Evolutionary conservation across 73 alveolate species (phyloP).

Genomic region (Symbiodinium natans): DNA sequence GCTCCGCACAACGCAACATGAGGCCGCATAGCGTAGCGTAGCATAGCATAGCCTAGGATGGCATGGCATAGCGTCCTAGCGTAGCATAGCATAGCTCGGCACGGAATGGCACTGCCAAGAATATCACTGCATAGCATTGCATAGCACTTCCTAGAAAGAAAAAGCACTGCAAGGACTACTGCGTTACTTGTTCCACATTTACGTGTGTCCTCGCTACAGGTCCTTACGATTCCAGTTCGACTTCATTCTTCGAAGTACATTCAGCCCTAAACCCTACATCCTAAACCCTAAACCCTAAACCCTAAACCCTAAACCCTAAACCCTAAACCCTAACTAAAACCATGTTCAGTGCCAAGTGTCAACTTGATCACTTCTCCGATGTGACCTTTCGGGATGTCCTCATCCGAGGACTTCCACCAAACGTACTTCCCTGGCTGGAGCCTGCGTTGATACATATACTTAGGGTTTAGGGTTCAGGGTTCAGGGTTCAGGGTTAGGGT

Average conservation of each 20-base stretch:
- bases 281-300: too few relatives aligned
- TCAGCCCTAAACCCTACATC: too few relatives aligned
- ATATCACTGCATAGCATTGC: too few relatives aligned
- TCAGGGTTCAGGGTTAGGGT: too few relatives aligned
- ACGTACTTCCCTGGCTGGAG: conserved; percentile 47
- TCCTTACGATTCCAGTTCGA: neutral
- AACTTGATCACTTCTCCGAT: conserved; percentile 20
- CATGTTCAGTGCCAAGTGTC: neutral
- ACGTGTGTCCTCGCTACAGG: neutral
- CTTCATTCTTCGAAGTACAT: neutral
- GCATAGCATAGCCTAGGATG: neutral
- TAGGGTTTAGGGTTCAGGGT: too few relatives aligned
- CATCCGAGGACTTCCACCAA: neutral
- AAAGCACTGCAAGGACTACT: neutral
- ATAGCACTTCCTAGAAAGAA: neutral
- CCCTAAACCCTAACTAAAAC: too few relatives aligned
- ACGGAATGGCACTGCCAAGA: too few relatives aligned
- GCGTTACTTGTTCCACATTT: neutral
- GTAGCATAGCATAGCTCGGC: too few relatives aligned
- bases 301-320: too few relatives aligned
- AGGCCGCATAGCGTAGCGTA: neutral
- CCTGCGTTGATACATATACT: neutral
- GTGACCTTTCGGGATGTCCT: conserved; percentile 30
- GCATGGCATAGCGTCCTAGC: neutral
- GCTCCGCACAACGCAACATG: neutral